Percentiles rank a stretch among this genome's conserved stretches.
phyloP scores from a whole-genome alignment of 768 basidiomycete genomes.

The Pleurotus sapidus region DNA sequence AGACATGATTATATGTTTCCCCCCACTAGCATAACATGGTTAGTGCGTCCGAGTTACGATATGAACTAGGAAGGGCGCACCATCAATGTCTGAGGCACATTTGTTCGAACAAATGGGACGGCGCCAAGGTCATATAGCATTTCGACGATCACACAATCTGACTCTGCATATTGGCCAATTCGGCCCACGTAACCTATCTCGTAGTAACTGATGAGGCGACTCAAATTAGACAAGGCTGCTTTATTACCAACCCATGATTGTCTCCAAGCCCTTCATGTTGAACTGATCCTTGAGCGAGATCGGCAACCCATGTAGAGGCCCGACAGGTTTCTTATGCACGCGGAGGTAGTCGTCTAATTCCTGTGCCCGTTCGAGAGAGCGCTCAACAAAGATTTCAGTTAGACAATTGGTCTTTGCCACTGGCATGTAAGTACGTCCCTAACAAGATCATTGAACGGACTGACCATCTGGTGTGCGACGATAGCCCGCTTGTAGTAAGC shows the following conservation, averaged over 20 bases:
- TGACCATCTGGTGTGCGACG: constrained; percentile 74
- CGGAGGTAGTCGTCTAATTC: constrained; percentile 63
- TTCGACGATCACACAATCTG: constrained; percentile 61
- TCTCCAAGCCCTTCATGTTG: constrained; percentile 64
- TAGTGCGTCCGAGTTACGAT: too few species aligned
- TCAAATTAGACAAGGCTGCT: not conserved
- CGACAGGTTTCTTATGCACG: constrained; percentile 60
- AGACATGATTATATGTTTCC: constrained; percentile 78
- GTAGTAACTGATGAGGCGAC: not conserved
- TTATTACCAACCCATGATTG: constrained; percentile 12
- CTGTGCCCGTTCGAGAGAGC: constrained; percentile 59
- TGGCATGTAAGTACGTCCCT: not conserved
- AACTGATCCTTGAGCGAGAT: constrained; percentile 77
- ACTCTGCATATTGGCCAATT: constrained; percentile 57
- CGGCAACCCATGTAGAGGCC: constrained; percentile 74
- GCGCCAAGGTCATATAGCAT: constrained; percentile 67
- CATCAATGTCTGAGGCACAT: constrained; percentile 76
- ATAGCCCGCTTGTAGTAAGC: constrained; percentile 79
- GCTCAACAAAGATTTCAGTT: constrained; percentile 78
- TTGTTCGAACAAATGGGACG: constrained; percentile 69
- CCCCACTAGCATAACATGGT: constrained; percentile 46
- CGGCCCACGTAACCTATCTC: constrained; percentile 66
- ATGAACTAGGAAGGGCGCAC: constrained; percentile 25
- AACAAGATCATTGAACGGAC: constrained; percentile 14
- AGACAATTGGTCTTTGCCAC: constrained; percentile 36